Evolutionary conservation across 2,329 filamentous ascomycete genomes (phyloP), one percentile per base, ranked within the genome.

Genomic region (Monosporascus sp.): DNA sequence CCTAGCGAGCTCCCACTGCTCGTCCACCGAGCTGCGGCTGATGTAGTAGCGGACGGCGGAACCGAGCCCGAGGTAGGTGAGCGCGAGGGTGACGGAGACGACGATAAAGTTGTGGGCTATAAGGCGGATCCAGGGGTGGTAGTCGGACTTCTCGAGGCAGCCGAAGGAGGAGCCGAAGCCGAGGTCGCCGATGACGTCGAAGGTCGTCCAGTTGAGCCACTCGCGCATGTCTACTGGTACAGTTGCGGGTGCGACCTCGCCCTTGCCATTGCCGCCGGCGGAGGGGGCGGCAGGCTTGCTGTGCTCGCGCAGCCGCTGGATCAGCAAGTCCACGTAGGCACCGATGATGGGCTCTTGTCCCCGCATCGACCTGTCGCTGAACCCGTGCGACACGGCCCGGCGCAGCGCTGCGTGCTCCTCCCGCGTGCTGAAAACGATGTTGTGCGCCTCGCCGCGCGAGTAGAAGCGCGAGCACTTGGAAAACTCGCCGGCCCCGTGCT

Each of bases 101-200:
- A 62, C 58, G 38, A 51, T 55, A 31, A 72, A 58, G 36, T 62
- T 61, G 7, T 65, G 53, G 1, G 64, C 59, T 39, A 73, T 67
- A 3, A 67, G 54, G 3, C 60, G 55, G 3, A 68, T 60, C 71
- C 71, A 74, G 37, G 68, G 68, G 51, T 68, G 64, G 53, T 67
- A 70, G 49, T 57, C 54, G 59, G 66, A 67, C 36, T 60, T 59
- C 36, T 67, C 57, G n/a, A 75, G 60, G 51, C 65, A 68, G 14
- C 65, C 66, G 54, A 76, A 76, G 4, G 72, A 67, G 44, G 73
- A 66, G 2, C 74, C 75, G 57, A 78, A 78, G 0, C 73, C 70
- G 14, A 79, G 67, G 59, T 78, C 75, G 25, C 74, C 75, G 52
- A 75, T 70, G 48, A 75, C 65, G 60, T 75, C 74, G 60, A 76